A percentile compares a stretch with the other conserved stretches of the same genome.
These are phyloP conservation scores for Kappamyces sp. DNA, from an alignment of 192 early-diverging fungal genomes.

Conservation along the genomic window DNA sequence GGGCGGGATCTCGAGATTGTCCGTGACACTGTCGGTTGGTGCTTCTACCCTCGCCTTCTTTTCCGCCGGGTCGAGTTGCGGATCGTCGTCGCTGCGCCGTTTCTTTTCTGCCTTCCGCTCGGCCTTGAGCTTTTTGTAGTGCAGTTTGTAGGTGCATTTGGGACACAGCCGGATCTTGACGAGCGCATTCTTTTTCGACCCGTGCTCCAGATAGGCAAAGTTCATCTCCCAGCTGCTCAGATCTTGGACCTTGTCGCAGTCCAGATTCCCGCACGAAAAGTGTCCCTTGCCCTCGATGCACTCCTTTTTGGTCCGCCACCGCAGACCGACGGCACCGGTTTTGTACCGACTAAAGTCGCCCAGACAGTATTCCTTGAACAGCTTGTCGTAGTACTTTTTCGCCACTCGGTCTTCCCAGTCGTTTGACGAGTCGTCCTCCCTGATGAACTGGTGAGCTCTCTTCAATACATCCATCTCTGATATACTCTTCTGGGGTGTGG, in stretches of 20 bases:
- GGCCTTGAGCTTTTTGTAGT: slow-evolving; percentile 60
- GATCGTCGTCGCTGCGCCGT: slow-evolving; percentile 5
- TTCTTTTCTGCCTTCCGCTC: slow-evolving; percentile 14
- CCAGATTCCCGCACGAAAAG: slow-evolving; percentile 63
- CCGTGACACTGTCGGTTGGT: background rate
- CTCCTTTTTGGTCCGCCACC: slow-evolving; percentile 68
- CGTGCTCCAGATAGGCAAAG: slow-evolving; percentile 72
- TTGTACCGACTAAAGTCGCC: slow-evolving; percentile 68
- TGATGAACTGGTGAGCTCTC: slow-evolving; percentile 14
- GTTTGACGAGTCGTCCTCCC: slow-evolving; percentile 35
- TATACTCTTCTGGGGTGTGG: background rate
- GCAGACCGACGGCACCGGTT: slow-evolving; percentile 61
- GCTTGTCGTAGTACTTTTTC: slow-evolving; percentile 78
- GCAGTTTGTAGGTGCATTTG: slow-evolving; percentile 62
- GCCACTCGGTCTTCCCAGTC: slow-evolving; percentile 72
- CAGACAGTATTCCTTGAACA: slow-evolving; percentile 81
- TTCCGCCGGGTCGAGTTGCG: slow-evolving; percentile 9
- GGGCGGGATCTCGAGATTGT: slow-evolving; percentile 10
- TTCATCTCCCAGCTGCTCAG: slow-evolving; percentile 82
- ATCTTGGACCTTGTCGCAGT: slow-evolving; percentile 23
- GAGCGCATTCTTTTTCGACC: slow-evolving; percentile 68
- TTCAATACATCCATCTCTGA: slow-evolving; percentile 11
- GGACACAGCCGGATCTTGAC: slow-evolving; percentile 75
- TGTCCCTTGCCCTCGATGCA: slow-evolving; percentile 67
- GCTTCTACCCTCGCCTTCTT: slow-evolving; percentile 14